phyloP scores from a whole-genome alignment of 2,329 filamentous ascomycete species.

The Cadophora malorum region DNA sequence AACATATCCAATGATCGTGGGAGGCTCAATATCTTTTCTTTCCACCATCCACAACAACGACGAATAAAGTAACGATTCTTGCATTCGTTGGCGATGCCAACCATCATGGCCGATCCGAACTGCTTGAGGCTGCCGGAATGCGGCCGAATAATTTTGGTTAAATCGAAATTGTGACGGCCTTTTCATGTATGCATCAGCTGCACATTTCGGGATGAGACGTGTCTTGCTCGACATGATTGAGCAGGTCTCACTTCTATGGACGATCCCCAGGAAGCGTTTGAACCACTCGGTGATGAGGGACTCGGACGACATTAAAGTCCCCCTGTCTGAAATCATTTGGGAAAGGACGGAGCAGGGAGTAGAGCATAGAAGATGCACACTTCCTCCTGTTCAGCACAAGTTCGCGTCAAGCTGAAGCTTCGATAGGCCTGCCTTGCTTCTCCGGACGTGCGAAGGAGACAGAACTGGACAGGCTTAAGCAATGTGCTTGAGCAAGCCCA shows the following conservation, averaged over 20 bases:
- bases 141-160: not conserved
- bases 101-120: not conserved
- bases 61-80: too few relatives aligned
- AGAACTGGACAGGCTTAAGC: too few relatives aligned
- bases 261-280: not conserved
- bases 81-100: not conserved
- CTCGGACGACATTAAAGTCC: not conserved
- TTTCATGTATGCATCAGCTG: not conserved
- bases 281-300: not conserved
- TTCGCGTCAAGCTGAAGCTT: too few relatives aligned
- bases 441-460: too few relatives aligned
- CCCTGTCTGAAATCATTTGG: not conserved
- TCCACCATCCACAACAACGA: too few relatives aligned
- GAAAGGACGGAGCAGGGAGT: too few relatives aligned
- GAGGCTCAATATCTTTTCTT: too few relatives aligned
- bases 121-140: not conserved
- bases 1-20: too few relatives aligned
- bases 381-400: too few relatives aligned
- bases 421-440: too few relatives aligned
- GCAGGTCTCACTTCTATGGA: not conserved
- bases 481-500: too few relatives aligned
- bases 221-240: not conserved
- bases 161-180: not conserved
- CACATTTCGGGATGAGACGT: not conserved
- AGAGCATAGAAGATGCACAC: too few relatives aligned